Conservation (phyloP, 345 rosid species). For the Rhizophora apiculata region DNA sequence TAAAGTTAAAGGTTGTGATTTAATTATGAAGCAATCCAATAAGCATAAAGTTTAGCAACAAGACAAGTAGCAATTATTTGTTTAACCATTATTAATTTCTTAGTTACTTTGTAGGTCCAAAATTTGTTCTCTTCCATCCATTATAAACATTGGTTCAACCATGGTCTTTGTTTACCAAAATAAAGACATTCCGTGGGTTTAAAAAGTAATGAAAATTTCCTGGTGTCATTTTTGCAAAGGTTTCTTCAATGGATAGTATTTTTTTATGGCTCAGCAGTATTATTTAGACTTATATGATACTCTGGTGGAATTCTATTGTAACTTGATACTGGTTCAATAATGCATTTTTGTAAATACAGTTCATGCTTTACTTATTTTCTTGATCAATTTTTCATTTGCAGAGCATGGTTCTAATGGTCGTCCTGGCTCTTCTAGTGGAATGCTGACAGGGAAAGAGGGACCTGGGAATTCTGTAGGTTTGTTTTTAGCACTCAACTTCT, state of each 20-base stretch:
- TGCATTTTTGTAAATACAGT: neutral
- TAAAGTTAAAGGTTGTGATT: too few relatives aligned
- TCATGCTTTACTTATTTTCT: conserved; percentile 1
- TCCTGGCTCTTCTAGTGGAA: conserved; percentile 54
- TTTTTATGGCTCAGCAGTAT: too few relatives aligned
- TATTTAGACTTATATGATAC: too few relatives aligned
- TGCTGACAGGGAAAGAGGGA: conserved; percentile 38
- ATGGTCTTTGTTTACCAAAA: too few relatives aligned
- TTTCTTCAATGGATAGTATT: too few relatives aligned
- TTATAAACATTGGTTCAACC: too few relatives aligned
- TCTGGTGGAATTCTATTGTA: too few relatives aligned
- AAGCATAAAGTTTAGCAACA: neutral
- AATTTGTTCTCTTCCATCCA: too few relatives aligned
- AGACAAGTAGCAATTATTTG: conserved; percentile 1
- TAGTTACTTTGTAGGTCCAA: neutral
- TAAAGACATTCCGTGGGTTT: too few relatives aligned
- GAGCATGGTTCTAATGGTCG: conserved; percentile 46
- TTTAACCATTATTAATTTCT: neutral
- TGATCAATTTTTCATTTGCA: conserved; percentile 34
- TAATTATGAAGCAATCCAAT: neutral
- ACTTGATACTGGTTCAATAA: neutral
- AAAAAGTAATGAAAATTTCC: too few relatives aligned
- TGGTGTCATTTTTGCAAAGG: too few relatives aligned
- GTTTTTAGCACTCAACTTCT: conserved; percentile 17
- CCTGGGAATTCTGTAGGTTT: conserved; percentile 45